Percentiles rank a stretch among this genome's conserved stretches.
Evolutionary conservation across 2,329 filamentous ascomycete genomes (phyloP).

Genomic region (Sarocladium brachiariae): DNA sequence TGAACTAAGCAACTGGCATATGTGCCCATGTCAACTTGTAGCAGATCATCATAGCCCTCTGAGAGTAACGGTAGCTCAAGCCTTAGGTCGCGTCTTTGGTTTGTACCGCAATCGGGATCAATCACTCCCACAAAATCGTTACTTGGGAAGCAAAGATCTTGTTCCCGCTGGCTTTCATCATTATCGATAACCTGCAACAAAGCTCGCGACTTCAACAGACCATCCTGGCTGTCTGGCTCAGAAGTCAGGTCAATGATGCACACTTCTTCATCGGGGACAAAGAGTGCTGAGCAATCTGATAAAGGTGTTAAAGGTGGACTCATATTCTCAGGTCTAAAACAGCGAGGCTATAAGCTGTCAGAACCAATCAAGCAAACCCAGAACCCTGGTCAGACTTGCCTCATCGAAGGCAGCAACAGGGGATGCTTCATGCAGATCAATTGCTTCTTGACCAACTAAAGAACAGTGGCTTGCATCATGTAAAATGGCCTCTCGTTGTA

Average conservation of each 20-base stretch:
- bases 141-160: no score
- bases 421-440: not conserved
- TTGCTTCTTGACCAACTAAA: no score
- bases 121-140: not conserved
- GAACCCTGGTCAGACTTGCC: no score
- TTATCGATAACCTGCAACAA: not conserved
- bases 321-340: constrained; percentile 12
- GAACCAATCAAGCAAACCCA: not conserved
- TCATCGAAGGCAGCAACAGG: not conserved
- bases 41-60: not conserved
- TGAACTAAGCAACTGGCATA: not conserved
- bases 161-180: not conserved
- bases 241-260: constrained; percentile 23
- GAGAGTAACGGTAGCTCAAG: not conserved
- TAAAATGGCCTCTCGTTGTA: constrained; percentile 18
- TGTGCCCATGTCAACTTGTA: not conserved
- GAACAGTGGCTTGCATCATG: no score
- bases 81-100: not conserved
- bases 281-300: constrained; percentile 14
- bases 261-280: constrained; percentile 15
- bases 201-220: not conserved
- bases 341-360: constrained; percentile 1
- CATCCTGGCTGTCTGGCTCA: constrained; percentile 22
- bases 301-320: constrained; percentile 23
- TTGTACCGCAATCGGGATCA: not conserved